These are phyloP conservation scores for Anthostomella pinea DNA, from an alignment of 2,329 filamentous ascomycete genomes.

Conservation along the genomic window DNA sequence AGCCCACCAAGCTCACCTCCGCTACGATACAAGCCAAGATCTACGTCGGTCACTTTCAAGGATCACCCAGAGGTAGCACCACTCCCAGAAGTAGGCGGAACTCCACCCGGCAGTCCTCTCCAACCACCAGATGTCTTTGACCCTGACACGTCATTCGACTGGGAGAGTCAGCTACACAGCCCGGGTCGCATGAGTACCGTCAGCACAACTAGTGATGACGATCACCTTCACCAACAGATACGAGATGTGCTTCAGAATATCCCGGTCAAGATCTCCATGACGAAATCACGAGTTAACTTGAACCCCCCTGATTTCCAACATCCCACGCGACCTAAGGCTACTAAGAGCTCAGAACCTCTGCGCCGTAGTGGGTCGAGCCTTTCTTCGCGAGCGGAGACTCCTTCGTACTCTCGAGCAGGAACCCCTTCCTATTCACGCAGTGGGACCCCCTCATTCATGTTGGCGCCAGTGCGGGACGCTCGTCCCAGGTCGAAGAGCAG, in stretches of 20 bases:
- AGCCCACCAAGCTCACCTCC: conserved; percentile 52
- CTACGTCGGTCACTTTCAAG: conserved; percentile 41
- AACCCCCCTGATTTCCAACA: conserved; percentile 58
- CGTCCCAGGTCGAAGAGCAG: conserved; percentile 48
- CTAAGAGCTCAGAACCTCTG: conserved; percentile 41
- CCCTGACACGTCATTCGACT: conserved; percentile 41
- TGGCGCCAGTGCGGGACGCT: conserved; percentile 57
- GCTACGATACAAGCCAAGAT: conserved; percentile 35
- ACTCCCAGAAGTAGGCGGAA: conserved; percentile 37
- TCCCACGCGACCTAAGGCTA: conserved; percentile 43
- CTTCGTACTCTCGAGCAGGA: conserved; percentile 45
- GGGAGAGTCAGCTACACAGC: conserved; percentile 31
- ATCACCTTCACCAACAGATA: conserved; percentile 77
- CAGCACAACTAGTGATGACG: conserved; percentile 46
- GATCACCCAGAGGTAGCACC: conserved; percentile 45
- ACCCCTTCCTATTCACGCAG: conserved; percentile 60
- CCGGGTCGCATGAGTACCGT: conserved; percentile 36
- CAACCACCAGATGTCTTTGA: conserved; percentile 47
- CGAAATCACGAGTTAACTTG: conserved; percentile 51
- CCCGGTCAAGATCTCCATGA: conserved; percentile 75
- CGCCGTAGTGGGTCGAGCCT: conserved; percentile 49
- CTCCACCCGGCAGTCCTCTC: conserved; percentile 40
- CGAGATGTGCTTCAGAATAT: conserved; percentile 74
- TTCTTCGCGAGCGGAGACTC: conserved; percentile 37
- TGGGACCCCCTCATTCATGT: conserved; percentile 58